A percentile compares a stretch with the other conserved stretches of the same genome.
Conservation (phyloP, 768 basidiomycete genomes). For the Mycena floridula region DNA sequence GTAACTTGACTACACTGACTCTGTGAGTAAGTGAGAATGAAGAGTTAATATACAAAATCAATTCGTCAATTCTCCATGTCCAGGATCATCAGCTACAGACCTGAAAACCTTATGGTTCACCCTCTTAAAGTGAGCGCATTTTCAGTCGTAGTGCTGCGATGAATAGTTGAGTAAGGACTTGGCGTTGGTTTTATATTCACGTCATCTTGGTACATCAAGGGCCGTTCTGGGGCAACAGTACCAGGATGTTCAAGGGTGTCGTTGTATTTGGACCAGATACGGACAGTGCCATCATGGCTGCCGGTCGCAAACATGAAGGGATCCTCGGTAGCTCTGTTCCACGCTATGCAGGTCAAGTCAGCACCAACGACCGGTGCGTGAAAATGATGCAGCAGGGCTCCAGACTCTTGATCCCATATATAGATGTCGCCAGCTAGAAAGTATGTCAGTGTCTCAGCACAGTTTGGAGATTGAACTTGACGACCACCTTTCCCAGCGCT, state of each 20-base stretch:
- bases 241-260: background rate
- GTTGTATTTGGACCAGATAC: slow-evolving; percentile 59
- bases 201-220: no score
- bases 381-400: slow-evolving; percentile 63
- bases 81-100: no score
- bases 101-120: no score
- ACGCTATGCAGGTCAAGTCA: slow-evolving; percentile 75
- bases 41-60: no score
- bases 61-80: no score
- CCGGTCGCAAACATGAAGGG: slow-evolving; percentile 76
- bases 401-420: slow-evolving; percentile 84
- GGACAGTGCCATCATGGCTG: slow-evolving; percentile 68
- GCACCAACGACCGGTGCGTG: slow-evolving; percentile 56
- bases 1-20: no score
- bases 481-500: slow-evolving; percentile 67
- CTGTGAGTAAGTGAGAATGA: no score
- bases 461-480: background rate
- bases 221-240: background rate
- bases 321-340: slow-evolving; percentile 63
- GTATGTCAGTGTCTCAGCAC: slow-evolving; percentile 3
- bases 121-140: no score
- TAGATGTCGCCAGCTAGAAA: slow-evolving; percentile 72
- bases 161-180: no score
- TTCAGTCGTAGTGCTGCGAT: no score
- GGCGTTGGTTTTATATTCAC: no score